These are phyloP conservation scores for Haematococcus sp. DNA, from an alignment of 139 green algal genomes.

Conservation along the genomic window DNA sequence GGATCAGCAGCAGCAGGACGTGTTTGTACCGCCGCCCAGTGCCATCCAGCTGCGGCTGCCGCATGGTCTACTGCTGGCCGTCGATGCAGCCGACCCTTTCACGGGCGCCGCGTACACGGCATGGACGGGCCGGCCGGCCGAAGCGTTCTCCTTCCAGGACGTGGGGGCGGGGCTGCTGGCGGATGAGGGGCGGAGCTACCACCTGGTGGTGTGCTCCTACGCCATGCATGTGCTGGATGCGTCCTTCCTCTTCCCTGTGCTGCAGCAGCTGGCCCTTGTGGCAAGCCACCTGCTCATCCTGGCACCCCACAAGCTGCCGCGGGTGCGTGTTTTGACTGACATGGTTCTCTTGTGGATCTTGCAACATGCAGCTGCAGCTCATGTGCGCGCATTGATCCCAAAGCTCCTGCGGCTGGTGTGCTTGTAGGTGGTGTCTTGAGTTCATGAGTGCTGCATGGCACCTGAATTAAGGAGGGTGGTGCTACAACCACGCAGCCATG, in stretches of 20 bases:
- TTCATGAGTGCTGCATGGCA: too few species aligned
- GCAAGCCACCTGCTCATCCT: constrained; percentile 15
- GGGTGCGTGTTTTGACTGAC: too few species aligned
- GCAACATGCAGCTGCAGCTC: too few species aligned
- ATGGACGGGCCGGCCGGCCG: constrained; percentile 18
- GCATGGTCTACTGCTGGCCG: constrained; percentile 1
- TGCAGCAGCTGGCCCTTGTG: constrained; percentile 17
- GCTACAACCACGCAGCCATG: too few species aligned
- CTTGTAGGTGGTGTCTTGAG: too few species aligned
- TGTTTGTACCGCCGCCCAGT: neutral
- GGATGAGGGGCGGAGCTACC: constrained; percentile 17
- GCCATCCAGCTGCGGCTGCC: neutral
- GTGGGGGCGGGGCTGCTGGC: constrained; percentile 9
- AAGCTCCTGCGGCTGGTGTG: too few species aligned
- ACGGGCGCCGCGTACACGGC: constrained; percentile 16
- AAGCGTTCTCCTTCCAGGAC: constrained; percentile 24
- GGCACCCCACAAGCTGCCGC: constrained; percentile 24
- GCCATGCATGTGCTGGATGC: constrained; percentile 22
- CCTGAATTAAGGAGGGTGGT: too few species aligned
- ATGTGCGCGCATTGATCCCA: too few species aligned
- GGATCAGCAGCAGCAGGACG: neutral
- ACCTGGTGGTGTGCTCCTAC: constrained; percentile 24
- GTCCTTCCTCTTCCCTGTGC: neutral
- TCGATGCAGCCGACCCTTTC: constrained; percentile 28
- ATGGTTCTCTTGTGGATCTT: too few species aligned